Percentiles rank a stretch among this genome's conserved stretches.
These are phyloP conservation scores for Elsinoe fawcettii DNA, from an alignment of 2,329 filamentous ascomycete species.

Conservation along the genomic window DNA sequence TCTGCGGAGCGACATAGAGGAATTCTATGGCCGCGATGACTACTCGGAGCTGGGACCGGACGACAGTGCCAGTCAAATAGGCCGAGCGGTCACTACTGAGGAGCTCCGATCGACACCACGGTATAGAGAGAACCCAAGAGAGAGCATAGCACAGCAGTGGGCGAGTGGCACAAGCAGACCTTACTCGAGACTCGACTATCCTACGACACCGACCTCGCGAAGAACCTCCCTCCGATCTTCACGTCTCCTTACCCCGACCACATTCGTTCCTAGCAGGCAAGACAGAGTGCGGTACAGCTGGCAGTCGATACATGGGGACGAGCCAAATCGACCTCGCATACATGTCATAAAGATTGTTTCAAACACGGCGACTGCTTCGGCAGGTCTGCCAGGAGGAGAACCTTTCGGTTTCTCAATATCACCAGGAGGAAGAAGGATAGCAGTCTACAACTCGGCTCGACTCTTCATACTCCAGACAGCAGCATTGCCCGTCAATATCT, in stretches of 20 bases:
- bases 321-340: slow-evolving; percentile 31
- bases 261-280: slow-evolving; percentile 21
- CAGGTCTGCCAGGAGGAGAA: slow-evolving; percentile 59
- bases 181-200: slow-evolving; percentile 10
- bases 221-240: slow-evolving; percentile 16
- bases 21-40: slow-evolving; percentile 11
- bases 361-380: slow-evolving; percentile 68
- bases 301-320: slow-evolving; percentile 31
- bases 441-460: slow-evolving; percentile 78
- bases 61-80: slow-evolving; percentile 18
- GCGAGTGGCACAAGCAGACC: background rate
- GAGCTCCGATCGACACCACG: slow-evolving; percentile 5
- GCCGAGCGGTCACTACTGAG: slow-evolving; percentile 14
- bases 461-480: slow-evolving; percentile 70
- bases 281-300: slow-evolving; percentile 32
- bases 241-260: slow-evolving; percentile 16
- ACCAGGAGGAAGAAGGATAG: slow-evolving; percentile 62
- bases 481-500: slow-evolving; percentile 47
- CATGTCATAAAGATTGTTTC: slow-evolving; percentile 69
- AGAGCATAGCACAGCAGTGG: slow-evolving; percentile 9
- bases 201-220: slow-evolving; percentile 16
- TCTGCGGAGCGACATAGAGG: slow-evolving; percentile 9
- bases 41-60: slow-evolving; percentile 17
- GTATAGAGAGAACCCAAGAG: background rate
- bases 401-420: slow-evolving; percentile 80